Evolutionary conservation across 106 monocot species (phyloP), one percentile per base, ranked within the genome.

Genomic region (Acanthochlamys bracteata): DNA sequence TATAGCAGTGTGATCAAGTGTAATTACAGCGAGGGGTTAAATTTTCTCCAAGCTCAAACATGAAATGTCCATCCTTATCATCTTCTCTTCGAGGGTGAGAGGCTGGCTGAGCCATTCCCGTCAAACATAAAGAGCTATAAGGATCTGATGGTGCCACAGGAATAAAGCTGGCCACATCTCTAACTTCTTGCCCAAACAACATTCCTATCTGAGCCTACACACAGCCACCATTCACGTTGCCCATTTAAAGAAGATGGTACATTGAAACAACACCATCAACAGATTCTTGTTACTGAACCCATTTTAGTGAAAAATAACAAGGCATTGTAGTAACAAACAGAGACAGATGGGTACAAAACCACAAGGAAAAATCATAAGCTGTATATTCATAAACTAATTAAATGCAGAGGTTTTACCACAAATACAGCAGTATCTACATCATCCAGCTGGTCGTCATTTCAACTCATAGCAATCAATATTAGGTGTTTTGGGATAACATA

Each of bases 61-160:
- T 84, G 79, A 84, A 96, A 83, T 90, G 95, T 7, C 95, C 95
- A 79, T 96, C 87, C 71, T 88, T 96, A 76, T 90, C 90, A 80
- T 90, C 90, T 72, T 84, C 86, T 82, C 95, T 84, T 82, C 77
- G 80, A 63, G 95, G 95, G 43, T 90, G 95, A 59, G 95, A 96
- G 80, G 73, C 75, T 57, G 77, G 72, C 73, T 71, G 77, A 64
- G 67, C 71, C 71, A 80, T 58, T 69, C 71, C 84, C 66, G 82
- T 87, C 19, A 63, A 55, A 82, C 75, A 67, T 41, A 79, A 79
- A 78, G 78, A 69, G 75, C 63, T 57, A 75, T 64, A 69, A 75
- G 61, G 19, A 71, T 74, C 66, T 58, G 78, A 65, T 65, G 73
- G 68, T 59, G 72, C 68, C 57, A 47, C 79, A 21, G 83, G 68